Base-by-base conservation (phyloP, 2,329 filamentous ascomycete genomes). In the Fusarium zealandicum region DNA sequence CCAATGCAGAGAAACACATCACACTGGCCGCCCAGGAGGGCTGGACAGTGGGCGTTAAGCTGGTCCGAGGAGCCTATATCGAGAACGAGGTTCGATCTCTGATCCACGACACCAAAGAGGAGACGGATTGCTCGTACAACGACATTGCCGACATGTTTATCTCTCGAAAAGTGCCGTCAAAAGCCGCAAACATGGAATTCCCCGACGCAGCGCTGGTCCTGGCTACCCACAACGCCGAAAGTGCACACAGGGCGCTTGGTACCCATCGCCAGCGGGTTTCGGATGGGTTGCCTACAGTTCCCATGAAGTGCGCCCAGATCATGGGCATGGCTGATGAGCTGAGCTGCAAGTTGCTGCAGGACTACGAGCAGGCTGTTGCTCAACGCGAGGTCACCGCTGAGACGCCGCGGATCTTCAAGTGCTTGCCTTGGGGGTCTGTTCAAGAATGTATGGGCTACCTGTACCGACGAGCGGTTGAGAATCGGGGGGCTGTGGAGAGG, bases 261-360 rank as follows among this genome's bases (percentile, higher is more conserved):
- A 75, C 80, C 1, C 78, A 81, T 46, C 62, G 73, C 38, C 12
- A 72, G 0, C 74, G 79, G 0, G 69, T 78, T 0, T 68, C 73
- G 2, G 54, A 61, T 8, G 65, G 66, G 1, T 54, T 71, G 4
- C 68, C 69, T 1, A 72, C 69, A 0, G 65, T 72, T 0, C 54
- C 65, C 0, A 71, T 83, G 4, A 73, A 68, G 5, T 85, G 80
- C 58, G 82, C 79, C 0, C 82, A 85, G 64, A 74, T 85, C 0
- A 78, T 82, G 53, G 82, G 82, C 5, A 85, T 85, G 82, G 81
- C 82, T 0, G 82, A 85, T 46, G 80, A 84, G 57, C 74, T 85
- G 14, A 80, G 77, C 32, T 81, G 80, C 59, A 73, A 74, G 10
- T 69, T 85, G 0, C 70, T 84, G 6, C 75, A 78, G 10, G 58